Base-by-base conservation (phyloP, 2,329 filamentous ascomycete genomes). In the Cylindrodendrum hubeiense region DNA sequence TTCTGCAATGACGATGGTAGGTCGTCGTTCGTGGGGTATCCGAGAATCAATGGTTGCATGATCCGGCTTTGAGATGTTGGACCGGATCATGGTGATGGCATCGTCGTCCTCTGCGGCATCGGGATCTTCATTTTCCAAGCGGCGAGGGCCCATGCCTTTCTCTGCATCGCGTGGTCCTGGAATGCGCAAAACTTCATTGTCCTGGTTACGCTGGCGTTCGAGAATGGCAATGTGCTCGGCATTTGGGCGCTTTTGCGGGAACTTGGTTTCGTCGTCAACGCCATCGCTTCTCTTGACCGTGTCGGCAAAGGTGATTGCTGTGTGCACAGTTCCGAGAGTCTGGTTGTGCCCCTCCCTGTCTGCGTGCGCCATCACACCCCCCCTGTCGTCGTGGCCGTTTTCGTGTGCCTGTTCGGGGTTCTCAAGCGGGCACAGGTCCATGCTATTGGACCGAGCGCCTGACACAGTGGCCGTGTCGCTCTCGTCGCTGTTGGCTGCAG, bases 131-230 rank as follows among this genome's bases (percentile, higher is more conserved):
- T 81, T 78, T 3, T 82, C 79, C 2, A 89, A 79, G 30, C 84
- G 82, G 60, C 84, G 82, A 2, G 95, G 95, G 10, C 90, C 84
- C 66, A 93, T 86, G 26, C 95, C 96, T 54, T 89, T 89, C 73
- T 99, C 96, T 52, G 92, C 95, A 75, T 98, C 96, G 72, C 95
- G 86, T 1, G 96, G 96, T 21, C 95, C 95, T 0, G 96, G 96
- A 72, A 99, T 98, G 43, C 94, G 91, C 46, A 98, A 82, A 0
- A 94, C 89, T 34, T 90, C 90, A 47, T 89, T 91, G 60, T 92
- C 90, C 67, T 90, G 89, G 60, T 93, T 91, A 39, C 94, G 89
- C 77, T 98, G 95, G 33, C 92, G 91, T 77, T 97, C 90, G 15
- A 98, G 79, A 73, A 98, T 96, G 6, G 92, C 92, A 74, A 98